Percentiles rank a stretch among this genome's conserved stretches.
Conservation (phyloP, 345 rosid genomes). For the Populus alba region DNA sequence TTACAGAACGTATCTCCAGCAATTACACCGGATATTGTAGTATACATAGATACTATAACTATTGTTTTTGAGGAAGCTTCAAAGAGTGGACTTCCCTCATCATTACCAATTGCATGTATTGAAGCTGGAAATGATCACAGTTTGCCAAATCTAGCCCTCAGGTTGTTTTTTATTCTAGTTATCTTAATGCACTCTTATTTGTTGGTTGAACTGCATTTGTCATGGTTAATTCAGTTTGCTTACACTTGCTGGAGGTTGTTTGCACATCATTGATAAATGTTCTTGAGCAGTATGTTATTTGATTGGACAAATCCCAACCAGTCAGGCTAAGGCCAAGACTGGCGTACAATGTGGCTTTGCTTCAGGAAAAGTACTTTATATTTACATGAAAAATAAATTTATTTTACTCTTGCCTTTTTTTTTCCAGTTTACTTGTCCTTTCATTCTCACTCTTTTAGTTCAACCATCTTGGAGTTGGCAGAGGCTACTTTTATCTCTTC, state of each 20-base stretch:
- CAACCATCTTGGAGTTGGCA: background rate
- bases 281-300: background rate
- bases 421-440: background rate
- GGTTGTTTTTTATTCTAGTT: slow-evolving; percentile 45
- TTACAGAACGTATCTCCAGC: slow-evolving; percentile 85
- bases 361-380: background rate
- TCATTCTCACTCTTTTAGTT: background rate
- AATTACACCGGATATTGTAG: slow-evolving; percentile 64
- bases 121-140: slow-evolving; percentile 82
- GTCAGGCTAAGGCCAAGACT: background rate
- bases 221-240: background rate
- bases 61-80: slow-evolving; percentile 84
- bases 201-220: slow-evolving; percentile 7
- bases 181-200: slow-evolving; percentile 23
- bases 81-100: slow-evolving; percentile 62
- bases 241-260: background rate
- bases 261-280: background rate
- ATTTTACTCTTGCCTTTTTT: background rate
- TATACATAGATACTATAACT: slow-evolving; percentile 83
- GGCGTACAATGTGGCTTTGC: background rate
- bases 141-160: slow-evolving; percentile 88
- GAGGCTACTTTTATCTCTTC: background rate
- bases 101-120: slow-evolving; percentile 87
- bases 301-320: background rate
- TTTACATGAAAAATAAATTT: slow-evolving; percentile 1